phyloP scores from a whole-genome alignment of 257 asterid genomes.

The Solanum bulbocastanum region DNA sequence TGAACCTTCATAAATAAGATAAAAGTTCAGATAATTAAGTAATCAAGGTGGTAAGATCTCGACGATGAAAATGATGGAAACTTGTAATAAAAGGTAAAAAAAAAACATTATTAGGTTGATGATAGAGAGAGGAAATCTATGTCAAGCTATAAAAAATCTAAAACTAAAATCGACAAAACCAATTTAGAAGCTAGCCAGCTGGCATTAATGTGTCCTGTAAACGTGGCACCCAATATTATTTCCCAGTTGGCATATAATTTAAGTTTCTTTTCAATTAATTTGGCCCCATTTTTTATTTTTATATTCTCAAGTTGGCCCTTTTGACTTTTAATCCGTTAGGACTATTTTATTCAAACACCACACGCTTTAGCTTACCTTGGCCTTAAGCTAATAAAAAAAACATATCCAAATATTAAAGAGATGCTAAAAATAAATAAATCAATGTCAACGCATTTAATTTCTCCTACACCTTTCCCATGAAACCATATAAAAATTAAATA shows the following conservation, averaged over 20 bases:
- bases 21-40: too few species aligned
- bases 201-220: background rate
- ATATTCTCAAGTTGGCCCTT: background rate
- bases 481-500: background rate
- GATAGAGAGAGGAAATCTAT: background rate
- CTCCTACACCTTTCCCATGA: background rate
- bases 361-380: background rate
- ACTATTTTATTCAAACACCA: background rate
- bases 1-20: too few species aligned
- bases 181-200: background rate
- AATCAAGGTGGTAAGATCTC: too few species aligned
- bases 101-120: background rate
- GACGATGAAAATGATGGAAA: too few species aligned
- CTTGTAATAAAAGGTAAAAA: too few species aligned
- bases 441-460: background rate
- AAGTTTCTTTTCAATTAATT: background rate
- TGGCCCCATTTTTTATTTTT: background rate
- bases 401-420: background rate
- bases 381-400: background rate
- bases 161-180: background rate
- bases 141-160: background rate
- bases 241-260: background rate
- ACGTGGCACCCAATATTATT: conserved; percentile 2
- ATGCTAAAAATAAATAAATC: background rate
- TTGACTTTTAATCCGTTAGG: background rate